Base-by-base conservation (phyloP, 257 asterid genomes). In the Mentha longifolia region DNA sequence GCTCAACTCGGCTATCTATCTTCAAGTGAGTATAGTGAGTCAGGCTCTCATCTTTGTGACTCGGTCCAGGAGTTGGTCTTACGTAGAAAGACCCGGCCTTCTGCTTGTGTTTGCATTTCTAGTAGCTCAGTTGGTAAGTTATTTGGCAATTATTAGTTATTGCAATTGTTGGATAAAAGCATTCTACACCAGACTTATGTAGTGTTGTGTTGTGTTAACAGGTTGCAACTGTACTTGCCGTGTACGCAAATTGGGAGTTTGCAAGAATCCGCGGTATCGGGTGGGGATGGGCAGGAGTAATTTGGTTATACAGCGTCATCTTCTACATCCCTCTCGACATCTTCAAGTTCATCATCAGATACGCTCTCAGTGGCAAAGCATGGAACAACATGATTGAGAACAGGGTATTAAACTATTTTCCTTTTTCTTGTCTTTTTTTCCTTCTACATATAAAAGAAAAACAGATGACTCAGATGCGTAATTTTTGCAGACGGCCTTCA, bases 21-120 rank as follows among this genome's bases (percentile, higher is more conserved):
- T 86, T 47, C 92, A 86, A 80, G 89, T 86, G 37, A 86, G 89
- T 10, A 86, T 86, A 14, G 82, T 86, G 15, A 86, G 91, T 71
- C 91, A 85, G 71, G 91, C 91, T 6, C 91, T 85, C 16, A 85
- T 85, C 78, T 85, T 86, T 4, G 91, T 86, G 4, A 86, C 91
- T 11, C 77, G 92, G n/a, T 86, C 92, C 2, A 71, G 92, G 73
- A 70, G 92, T 14, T 86, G 85, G 84, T 86, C 89, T 0, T 86
- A 67, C 22, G 10, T 76, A 0, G 92, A 86, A 49, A 77, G 86
- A 4, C 92, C 92, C 0, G 89, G 92, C 13, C 78, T 84, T 11
- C 83, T 86, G 15, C 87, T 86, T 4, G 31, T 82, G 22, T 43
- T 54, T 9, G 92, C 92, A 9, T 86, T 86, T 54, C 35, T 84